phyloP scores from a whole-genome alignment of 768 basidiomycete genomes.

The Russula emetica region DNA sequence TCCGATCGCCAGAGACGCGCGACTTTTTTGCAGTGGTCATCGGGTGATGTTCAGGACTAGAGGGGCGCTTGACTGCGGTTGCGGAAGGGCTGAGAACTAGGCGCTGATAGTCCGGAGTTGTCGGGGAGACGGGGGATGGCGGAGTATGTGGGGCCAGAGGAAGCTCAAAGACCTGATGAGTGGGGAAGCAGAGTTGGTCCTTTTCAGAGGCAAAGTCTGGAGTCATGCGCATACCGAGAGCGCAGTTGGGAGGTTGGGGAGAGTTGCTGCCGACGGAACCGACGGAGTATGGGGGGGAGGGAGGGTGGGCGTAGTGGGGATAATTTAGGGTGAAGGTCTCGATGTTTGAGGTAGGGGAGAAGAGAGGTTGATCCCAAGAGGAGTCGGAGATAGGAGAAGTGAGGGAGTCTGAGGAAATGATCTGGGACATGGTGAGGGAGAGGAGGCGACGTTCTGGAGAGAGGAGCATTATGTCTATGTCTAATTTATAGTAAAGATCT shows the following conservation, averaged over 20 bases:
- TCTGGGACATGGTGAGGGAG: conserved; percentile 49
- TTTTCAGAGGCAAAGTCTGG: conserved; percentile 43
- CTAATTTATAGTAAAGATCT: conserved; percentile 24
- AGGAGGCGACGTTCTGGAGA: conserved; percentile 29
- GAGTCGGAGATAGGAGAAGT: conserved; percentile 50
- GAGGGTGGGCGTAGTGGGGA: conserved; percentile 34
- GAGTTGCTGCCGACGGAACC: conserved; percentile 38
- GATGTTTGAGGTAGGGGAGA: conserved; percentile 39
- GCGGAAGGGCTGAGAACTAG: conserved; percentile 16
- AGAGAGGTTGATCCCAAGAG: conserved; percentile 46
- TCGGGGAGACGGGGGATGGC: conserved; percentile 34
- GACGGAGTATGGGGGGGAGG: conserved; percentile 42
- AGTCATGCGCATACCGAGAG: conserved; percentile 51
- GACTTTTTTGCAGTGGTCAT: conserved; percentile 40
- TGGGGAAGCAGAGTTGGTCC: conserved; percentile 58
- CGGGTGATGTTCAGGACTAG: conserved; percentile 31
- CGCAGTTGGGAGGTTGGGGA: conserved; percentile 36
- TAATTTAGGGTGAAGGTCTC: conserved; percentile 32
- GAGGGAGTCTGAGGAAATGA: conserved; percentile 56
- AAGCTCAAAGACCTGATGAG: conserved; percentile 70
- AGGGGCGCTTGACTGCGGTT: conserved; percentile 31
- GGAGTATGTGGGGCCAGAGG: conserved; percentile 36
- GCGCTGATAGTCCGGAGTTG: conserved; percentile 32
- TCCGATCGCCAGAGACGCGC: conserved; percentile 45
- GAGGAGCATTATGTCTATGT: conserved; percentile 27